A percentile compares a stretch with the other conserved stretches of the same genome.
Conservation (phyloP, 2,329 filamentous ascomycete species). For the Fusarium sp. region DNA sequence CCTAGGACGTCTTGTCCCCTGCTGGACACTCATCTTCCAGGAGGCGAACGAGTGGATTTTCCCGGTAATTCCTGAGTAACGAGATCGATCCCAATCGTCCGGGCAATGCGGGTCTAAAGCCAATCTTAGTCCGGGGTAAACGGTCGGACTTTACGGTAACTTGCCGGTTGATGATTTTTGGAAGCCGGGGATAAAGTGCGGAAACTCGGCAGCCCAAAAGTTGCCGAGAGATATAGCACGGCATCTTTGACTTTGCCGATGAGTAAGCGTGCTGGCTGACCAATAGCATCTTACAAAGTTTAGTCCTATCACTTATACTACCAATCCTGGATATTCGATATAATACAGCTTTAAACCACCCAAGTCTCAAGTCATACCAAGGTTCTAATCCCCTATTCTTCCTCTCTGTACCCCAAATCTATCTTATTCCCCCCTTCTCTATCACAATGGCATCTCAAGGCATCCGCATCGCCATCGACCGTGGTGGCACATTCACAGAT, state of each 20-base stretch:
- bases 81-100: constrained; percentile 11
- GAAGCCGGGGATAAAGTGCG: constrained; percentile 17
- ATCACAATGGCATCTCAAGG: constrained; percentile 38
- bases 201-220: constrained; percentile 18
- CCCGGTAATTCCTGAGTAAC: constrained; percentile 23
- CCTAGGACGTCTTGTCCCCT: constrained; percentile 35
- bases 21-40: constrained; percentile 28
- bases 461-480: constrained; percentile 46
- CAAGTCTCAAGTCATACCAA: constrained; percentile 2
- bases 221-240: constrained; percentile 23
- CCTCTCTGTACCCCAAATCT: background rate
- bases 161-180: constrained; percentile 11
- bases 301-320: constrained; percentile 24
- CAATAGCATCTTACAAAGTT: constrained; percentile 3
- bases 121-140: constrained; percentile 33
- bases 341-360: constrained; percentile 32
- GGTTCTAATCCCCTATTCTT: background rate
- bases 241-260: constrained; percentile 23
- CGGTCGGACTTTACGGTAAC: constrained; percentile 10
- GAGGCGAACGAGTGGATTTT: constrained; percentile 4
- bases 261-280: constrained; percentile 8
- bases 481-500: constrained; percentile 47
- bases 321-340: constrained; percentile 13
- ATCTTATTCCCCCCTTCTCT: background rate
- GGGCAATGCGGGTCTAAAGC: constrained; percentile 26